Conservation (phyloP, 148 eudicot genomes). For the Rhododendron vialii region DNA sequence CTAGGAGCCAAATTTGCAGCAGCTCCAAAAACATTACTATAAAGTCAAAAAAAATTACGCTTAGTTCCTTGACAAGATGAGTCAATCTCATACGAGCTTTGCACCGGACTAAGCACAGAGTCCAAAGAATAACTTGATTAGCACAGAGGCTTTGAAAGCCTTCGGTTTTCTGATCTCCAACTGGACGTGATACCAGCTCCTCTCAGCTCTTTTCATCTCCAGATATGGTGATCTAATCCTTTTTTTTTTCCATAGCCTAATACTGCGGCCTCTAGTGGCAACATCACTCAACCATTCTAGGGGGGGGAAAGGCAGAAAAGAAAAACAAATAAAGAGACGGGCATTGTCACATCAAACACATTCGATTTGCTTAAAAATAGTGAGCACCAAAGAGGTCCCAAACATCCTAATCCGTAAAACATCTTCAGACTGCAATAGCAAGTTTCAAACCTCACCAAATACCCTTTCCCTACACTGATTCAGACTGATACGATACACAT, state of each 20-base stretch:
- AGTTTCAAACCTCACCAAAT: neutral
- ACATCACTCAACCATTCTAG: neutral
- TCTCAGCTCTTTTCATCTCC: neutral
- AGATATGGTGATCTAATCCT: neutral
- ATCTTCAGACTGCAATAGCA: neutral
- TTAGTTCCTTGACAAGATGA: neutral
- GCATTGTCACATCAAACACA: neutral
- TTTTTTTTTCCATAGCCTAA: neutral
- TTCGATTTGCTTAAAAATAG: neutral
- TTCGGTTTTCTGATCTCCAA: neutral
- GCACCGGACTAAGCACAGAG: neutral
- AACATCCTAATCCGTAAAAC: neutral
- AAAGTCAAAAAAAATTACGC: neutral
- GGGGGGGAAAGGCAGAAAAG: neutral
- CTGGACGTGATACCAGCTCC: neutral
- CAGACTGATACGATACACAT: neutral
- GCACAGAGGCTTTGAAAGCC: neutral
- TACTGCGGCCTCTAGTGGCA: neutral
- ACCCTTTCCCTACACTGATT: neutral
- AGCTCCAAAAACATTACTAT: no score
- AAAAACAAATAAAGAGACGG: neutral
- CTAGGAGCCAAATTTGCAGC: neutral
- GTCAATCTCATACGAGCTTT: neutral
- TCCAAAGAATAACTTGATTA: neutral
- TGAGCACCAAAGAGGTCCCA: neutral